Evolutionary conservation across 1,284 basidiomycete species (phyloP).

Genomic region (Butyriboletus appendiculatus): DNA sequence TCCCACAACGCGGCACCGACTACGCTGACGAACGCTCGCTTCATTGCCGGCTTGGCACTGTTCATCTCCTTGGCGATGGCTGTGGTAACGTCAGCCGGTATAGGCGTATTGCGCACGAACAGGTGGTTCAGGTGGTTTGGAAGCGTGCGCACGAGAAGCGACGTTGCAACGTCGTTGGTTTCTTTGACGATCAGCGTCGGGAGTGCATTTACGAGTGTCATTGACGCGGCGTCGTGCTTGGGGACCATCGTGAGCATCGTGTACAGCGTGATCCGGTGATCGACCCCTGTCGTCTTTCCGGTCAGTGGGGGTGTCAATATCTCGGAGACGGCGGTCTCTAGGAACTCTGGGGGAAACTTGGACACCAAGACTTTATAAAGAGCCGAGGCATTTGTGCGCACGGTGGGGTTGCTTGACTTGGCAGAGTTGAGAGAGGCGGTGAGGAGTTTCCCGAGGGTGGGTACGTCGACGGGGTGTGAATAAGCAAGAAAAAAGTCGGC

Average conservation of each 20-base stretch:
- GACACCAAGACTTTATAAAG: conserved; percentile 62
- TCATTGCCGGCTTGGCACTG: conserved; percentile 51
- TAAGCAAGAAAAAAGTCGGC: conserved; percentile 60
- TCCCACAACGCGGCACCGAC: conserved; percentile 54
- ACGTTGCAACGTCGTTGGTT: conserved; percentile 64
- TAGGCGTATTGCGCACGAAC: conserved; percentile 38
- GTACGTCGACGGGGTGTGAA: conserved; percentile 50
- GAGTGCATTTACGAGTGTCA: conserved; percentile 53
- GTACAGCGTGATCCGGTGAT: conserved; percentile 84
- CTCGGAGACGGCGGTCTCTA: conserved; percentile 58
- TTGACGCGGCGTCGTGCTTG: conserved; percentile 54
- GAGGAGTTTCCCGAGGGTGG: conserved; percentile 64
- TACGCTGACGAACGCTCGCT: conserved; percentile 52
- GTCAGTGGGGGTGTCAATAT: conserved; percentile 72
- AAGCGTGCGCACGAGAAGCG: conserved; percentile 56
- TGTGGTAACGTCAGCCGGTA: conserved; percentile 47
- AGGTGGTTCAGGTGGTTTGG: conserved; percentile 58
- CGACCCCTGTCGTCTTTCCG: conserved; percentile 84
- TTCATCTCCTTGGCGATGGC: conserved; percentile 72
- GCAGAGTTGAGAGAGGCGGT: conserved; percentile 66
- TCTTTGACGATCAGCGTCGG: conserved; percentile 77
- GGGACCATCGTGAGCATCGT: conserved; percentile 67
- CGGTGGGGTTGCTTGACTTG: conserved; percentile 75
- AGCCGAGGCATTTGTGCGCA: conserved; percentile 57
- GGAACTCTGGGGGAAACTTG: conserved; percentile 29